Evolutionary conservation across 371 early-diverging fungal species (phyloP).

Genomic region (Sporodiniella umbellata): DNA sequence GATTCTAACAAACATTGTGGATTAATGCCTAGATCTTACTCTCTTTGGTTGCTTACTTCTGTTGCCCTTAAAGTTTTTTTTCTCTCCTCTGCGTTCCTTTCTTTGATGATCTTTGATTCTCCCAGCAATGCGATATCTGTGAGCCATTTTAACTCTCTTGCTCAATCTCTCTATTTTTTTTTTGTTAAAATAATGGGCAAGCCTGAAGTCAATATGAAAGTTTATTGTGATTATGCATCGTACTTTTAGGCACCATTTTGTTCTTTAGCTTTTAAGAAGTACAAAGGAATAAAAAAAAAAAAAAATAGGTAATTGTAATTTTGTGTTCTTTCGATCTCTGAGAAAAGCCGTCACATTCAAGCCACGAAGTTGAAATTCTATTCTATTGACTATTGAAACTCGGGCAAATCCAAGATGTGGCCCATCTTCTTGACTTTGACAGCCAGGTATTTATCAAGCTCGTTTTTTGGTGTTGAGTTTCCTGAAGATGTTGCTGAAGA

Average conservation of each 20-base stretch:
- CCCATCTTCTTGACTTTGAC: conserved; percentile 88
- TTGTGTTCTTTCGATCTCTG: background rate
- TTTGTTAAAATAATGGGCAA: background rate
- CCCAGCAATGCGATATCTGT: conserved; percentile 74
- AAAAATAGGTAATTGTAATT: background rate
- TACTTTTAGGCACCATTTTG: conserved; percentile 23
- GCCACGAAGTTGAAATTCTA: conserved; percentile 2
- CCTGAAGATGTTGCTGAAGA: conserved; percentile 17
- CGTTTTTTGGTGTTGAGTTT: conserved; percentile 38
- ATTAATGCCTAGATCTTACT: background rate
- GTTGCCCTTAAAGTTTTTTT: conserved; percentile 55
- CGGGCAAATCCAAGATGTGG: conserved; percentile 80
- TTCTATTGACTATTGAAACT: conserved; percentile 3
- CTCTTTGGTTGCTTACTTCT: conserved; percentile 33
- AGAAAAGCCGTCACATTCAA: conserved; percentile 8
- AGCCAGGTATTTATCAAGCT: conserved; percentile 77
- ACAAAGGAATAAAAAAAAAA: conserved; percentile 2
- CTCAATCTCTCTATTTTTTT: conserved; percentile 44
- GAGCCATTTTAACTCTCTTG: conserved; percentile 68
- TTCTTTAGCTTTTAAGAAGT: background rate
- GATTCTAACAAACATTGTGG: conserved; percentile 14
- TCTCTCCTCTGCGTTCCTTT: conserved; percentile 70
- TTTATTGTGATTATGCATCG: background rate
- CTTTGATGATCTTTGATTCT: conserved; percentile 74
- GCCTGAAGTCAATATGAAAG: background rate